Base-by-base conservation (phyloP, 2,329 filamentous ascomycete genomes). In the Aspergillus sp. region DNA sequence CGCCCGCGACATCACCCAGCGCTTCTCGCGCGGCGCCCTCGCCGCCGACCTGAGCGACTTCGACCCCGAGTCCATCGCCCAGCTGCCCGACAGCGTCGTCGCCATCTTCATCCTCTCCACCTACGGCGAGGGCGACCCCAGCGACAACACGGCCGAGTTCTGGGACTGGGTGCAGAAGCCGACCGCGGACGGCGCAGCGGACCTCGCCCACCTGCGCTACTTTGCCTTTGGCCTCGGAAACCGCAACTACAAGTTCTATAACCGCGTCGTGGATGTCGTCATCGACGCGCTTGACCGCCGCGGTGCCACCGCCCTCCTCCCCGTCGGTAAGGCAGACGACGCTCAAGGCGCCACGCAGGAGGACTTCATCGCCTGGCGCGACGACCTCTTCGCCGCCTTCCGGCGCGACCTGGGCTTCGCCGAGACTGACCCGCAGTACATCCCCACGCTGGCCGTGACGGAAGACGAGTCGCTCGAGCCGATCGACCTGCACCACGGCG, bases 161-260 rank as follows among this genome's bases (percentile, higher is more conserved):
- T 95, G 63, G 60, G 61, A 92, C 76, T 92, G 95, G 73, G 92
- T 95, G 72, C 82, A 93, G 63, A 87, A 81, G 47, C 81, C 81
- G 55, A 87, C 92, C 13, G 87, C 90, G 85, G 46, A 75, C 81
- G 57, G 17, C 33, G 16, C 47, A 16, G 22, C 42, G 16, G 16
- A 19, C 19, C 93, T 96, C 73, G 86, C 85, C 10, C 60, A 60
- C n/a, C 58, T 83, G 87, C 68, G 81, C 80, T 96, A 90, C 66
- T 89, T 95, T 64, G 85, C 90, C 50, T 96, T 96, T 64, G 92
- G 92, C 59, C 83, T 96, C 36, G 92, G 92, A 53, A 96, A 96
- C 79, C 95, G 95, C 77, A 96, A 92, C 30, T 96, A 96, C 72
- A 91, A 96, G 70, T 91, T 96, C 77, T 96, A 95, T 80, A 96